Percentiles rank a stretch among this genome's conserved stretches.
Conservation (phyloP, 805 yeast genomes). For the Kregervanrija delftensis region DNA sequence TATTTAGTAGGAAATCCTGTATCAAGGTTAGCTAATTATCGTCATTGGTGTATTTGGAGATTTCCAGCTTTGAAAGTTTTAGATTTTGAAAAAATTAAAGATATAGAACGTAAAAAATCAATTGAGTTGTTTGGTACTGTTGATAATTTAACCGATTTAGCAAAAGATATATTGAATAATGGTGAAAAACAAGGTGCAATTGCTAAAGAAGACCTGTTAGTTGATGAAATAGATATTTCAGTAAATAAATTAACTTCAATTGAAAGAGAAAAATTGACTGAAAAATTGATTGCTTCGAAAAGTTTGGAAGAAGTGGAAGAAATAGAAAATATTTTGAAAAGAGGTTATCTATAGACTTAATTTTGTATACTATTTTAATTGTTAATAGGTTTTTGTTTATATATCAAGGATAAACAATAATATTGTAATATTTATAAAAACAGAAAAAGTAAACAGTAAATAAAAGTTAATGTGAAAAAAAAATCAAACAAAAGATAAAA, state of each 20-base stretch:
- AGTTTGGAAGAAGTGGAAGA: slow-evolving; percentile 69
- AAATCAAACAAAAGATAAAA: no score
- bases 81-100: slow-evolving; percentile 61
- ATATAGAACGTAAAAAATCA: slow-evolving; percentile 44
- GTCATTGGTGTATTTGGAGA: slow-evolving; percentile 52
- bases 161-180: slow-evolving; percentile 21
- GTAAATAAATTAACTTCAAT: slow-evolving; percentile 45
- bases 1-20: slow-evolving; percentile 56
- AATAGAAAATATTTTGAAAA: slow-evolving; percentile 49
- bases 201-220: slow-evolving; percentile 13
- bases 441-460: no score
- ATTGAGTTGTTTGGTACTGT: slow-evolving; percentile 34
- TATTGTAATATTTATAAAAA: no score
- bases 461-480: no score
- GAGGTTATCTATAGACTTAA: slow-evolving; percentile 22
- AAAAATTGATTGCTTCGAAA: slow-evolving; percentile 53
- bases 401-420: no score
- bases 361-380: background rate
- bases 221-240: background rate
- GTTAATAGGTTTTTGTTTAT: background rate
- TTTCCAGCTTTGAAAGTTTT: slow-evolving; percentile 57
- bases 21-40: slow-evolving; percentile 41
- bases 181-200: slow-evolving; percentile 2
- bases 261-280: slow-evolving; percentile 44
- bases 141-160: slow-evolving; percentile 25